A percentile compares a stretch with the other conserved stretches of the same genome.
phyloP scores from a whole-genome alignment of 192 early-diverging fungal genomes.

The Coemansia sp. region DNA sequence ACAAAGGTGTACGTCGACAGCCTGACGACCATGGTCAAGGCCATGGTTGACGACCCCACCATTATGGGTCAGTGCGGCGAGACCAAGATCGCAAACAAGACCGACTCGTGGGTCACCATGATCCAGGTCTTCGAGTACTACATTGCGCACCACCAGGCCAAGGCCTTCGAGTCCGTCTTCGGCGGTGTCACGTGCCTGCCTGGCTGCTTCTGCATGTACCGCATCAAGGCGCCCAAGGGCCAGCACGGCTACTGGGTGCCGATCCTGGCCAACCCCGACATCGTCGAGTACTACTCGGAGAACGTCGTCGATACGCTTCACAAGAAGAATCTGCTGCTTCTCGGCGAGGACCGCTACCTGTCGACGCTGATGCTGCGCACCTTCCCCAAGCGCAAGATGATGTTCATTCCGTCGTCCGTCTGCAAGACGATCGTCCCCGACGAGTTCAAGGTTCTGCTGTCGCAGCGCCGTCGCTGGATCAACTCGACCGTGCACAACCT shows the following conservation, averaged over 20 bases:
- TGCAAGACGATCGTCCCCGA: slow-evolving; percentile 92
- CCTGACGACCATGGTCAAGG: slow-evolving; percentile 65
- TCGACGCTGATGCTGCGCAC: slow-evolving; percentile 91
- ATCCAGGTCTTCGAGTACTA: slow-evolving; percentile 90
- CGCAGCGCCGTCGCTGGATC: slow-evolving; percentile 91
- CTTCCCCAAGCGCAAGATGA: slow-evolving; percentile 93
- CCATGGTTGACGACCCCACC: slow-evolving; percentile 68
- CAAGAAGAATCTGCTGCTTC: slow-evolving; percentile 88
- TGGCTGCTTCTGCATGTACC: slow-evolving; percentile 86
- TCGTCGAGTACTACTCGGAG: slow-evolving; percentile 82
- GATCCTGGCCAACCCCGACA: slow-evolving; percentile 78
- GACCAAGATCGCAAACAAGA: slow-evolving; percentile 81
- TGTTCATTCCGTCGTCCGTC: slow-evolving; percentile 90
- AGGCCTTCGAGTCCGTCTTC: slow-evolving; percentile 85
- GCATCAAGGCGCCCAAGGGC: slow-evolving; percentile 80
- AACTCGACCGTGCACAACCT: slow-evolving; percentile 94
- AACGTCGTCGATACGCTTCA: slow-evolving; percentile 86
- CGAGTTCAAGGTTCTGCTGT: slow-evolving; percentile 77
- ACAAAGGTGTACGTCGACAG: slow-evolving; percentile 80
- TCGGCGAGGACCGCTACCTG: slow-evolving; percentile 96
- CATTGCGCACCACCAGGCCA: slow-evolving; percentile 77
- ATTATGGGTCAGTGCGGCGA: slow-evolving; percentile 79
- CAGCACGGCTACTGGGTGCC: slow-evolving; percentile 77
- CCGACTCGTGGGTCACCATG: slow-evolving; percentile 73
- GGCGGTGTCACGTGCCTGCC: slow-evolving; percentile 82